Evolutionary conservation across 495 filamentous ascomycete species (phyloP).

Genomic region (Penicillium lividum): DNA sequence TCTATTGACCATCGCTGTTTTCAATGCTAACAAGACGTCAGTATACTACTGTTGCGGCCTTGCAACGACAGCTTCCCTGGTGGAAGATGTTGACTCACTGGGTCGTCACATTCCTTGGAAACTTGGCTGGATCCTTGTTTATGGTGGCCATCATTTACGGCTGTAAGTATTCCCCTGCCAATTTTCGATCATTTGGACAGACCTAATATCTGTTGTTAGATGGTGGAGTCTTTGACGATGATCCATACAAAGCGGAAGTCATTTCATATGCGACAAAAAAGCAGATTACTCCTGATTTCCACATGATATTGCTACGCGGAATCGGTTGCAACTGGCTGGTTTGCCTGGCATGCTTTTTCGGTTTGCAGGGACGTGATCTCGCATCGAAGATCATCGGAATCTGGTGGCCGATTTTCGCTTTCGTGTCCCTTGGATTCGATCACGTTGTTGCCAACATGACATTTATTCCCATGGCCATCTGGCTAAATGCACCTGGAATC

Average conservation of each 20-base stretch:
- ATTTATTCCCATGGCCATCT: slow-evolving; percentile 60
- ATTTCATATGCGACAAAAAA: slow-evolving; percentile 56
- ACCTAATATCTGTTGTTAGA: slow-evolving; percentile 31
- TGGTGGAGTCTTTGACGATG: slow-evolving; percentile 56
- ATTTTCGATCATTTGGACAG: not conserved
- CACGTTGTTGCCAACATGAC: slow-evolving; percentile 69
- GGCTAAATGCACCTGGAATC: slow-evolving; percentile 49
- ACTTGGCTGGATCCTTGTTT: slow-evolving; percentile 60
- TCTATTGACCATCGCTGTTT: not conserved
- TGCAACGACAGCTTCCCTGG: slow-evolving; percentile 53
- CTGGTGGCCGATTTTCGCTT: slow-evolving; percentile 64
- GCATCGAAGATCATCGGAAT: slow-evolving; percentile 60
- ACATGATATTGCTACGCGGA: slow-evolving; percentile 60
- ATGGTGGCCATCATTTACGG: slow-evolving; percentile 60
- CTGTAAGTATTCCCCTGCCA: slow-evolving; percentile 37
- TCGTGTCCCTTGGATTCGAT: slow-evolving; percentile 59
- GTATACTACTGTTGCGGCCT: slow-evolving; percentile 56
- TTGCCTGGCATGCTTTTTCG: slow-evolving; percentile 59
- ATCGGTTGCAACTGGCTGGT: slow-evolving; percentile 69
- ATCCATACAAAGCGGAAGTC: slow-evolving; percentile 50
- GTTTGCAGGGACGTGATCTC: slow-evolving; percentile 56
- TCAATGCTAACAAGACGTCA: slow-evolving; percentile 15
- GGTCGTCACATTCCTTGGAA: slow-evolving; percentile 60
- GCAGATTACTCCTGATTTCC: slow-evolving; percentile 56
- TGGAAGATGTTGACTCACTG: slow-evolving; percentile 54